Percentiles rank a stretch among this genome's conserved stretches.
Evolutionary conservation across 345 rosid genomes (phyloP).

Genomic region (Lagerstroemia speciosa): DNA sequence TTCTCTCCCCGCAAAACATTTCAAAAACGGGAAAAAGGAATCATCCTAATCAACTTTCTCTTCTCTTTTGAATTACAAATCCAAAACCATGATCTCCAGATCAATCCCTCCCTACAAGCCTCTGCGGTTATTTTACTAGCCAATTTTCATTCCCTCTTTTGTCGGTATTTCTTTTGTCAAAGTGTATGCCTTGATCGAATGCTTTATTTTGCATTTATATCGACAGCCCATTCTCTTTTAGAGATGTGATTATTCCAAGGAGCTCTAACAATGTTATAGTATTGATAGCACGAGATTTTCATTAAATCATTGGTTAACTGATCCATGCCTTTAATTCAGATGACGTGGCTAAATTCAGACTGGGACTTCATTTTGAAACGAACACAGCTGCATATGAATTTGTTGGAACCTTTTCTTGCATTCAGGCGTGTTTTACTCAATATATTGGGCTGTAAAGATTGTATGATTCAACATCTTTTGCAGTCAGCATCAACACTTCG

Average conservation of each 20-base stretch:
- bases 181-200: not conserved
- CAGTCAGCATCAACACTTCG: constrained; percentile 87
- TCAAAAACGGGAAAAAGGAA: no score
- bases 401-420: constrained; percentile 87
- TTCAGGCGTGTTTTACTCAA: constrained; percentile 81
- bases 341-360: constrained; percentile 60
- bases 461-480: constrained; percentile 62
- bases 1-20: no score
- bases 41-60: no score
- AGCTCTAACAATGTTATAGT: not conserved
- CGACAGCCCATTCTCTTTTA: not conserved
- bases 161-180: not conserved
- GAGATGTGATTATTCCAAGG: not conserved
- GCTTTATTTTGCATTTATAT: not conserved
- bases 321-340: constrained; percentile 28
- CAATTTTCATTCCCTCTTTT: not conserved
- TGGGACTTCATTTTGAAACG: constrained; percentile 65
- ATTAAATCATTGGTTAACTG: constrained; percentile 1
- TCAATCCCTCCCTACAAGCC: no score
- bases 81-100: no score
- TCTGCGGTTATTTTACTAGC: not conserved
- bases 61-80: no score
- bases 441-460: constrained; percentile 56
- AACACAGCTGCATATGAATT: constrained; percentile 80
- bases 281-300: not conserved